Percentiles rank a stretch among this genome's conserved stretches.
Conservation (phyloP, 2,329 filamentous ascomycete genomes). For the Colletotrichum lini region DNA sequence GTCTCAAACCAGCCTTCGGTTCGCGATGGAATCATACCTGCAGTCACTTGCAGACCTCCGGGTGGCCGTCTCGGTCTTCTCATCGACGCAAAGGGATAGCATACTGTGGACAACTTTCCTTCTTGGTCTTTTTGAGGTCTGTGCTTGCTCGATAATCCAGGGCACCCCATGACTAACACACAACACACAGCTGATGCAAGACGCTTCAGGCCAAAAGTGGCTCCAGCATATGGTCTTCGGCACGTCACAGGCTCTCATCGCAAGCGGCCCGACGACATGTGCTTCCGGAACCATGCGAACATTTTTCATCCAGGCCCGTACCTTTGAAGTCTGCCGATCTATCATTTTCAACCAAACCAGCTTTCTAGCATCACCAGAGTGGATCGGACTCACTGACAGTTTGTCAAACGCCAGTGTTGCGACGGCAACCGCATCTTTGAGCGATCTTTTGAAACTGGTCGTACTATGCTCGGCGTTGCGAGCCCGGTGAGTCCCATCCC, state of each 20-base stretch:
- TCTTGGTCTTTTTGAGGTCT: constrained; percentile 53
- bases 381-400: constrained; percentile 41
- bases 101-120: constrained; percentile 53
- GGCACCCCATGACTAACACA: not conserved
- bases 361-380: constrained; percentile 47
- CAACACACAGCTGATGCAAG: constrained; percentile 49
- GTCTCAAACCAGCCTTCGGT: constrained; percentile 1
- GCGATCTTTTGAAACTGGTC: constrained; percentile 51
- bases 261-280: constrained; percentile 48
- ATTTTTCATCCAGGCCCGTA: constrained; percentile 50
- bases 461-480: constrained; percentile 50
- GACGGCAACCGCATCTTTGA: constrained; percentile 24
- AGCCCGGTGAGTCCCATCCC: constrained; percentile 46
- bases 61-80: constrained; percentile 29
- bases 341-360: constrained; percentile 51
- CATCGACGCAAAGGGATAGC: not conserved
- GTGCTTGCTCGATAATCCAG: not conserved
- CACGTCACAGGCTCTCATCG: constrained; percentile 50
- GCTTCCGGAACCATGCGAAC: constrained; percentile 41
- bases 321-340: constrained; percentile 52
- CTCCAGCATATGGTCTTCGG: constrained; percentile 54
- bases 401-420: not conserved
- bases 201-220: constrained; percentile 51
- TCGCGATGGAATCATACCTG: constrained; percentile 48
- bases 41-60: constrained; percentile 47